Evolutionary conservation across 1,284 basidiomycete species (phyloP), one percentile per base, ranked within the genome.

Genomic region (Ustilago curta): DNA sequence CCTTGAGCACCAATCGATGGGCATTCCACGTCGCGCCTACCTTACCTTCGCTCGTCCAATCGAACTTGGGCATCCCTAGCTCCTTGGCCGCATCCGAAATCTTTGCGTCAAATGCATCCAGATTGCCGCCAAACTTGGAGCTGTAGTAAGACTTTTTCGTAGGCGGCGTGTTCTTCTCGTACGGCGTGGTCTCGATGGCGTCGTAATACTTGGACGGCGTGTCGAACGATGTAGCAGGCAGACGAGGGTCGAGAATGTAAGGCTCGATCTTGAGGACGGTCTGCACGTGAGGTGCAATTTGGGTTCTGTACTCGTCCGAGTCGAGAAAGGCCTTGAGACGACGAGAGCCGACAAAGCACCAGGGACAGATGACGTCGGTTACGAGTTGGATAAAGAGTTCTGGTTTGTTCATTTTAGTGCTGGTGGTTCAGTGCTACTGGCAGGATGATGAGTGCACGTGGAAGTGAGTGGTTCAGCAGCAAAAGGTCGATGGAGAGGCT

Each of bases 51-150:
- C 61, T 71, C 8, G 45, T 54, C 71, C 75, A 79, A 29, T 68
- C 62, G 39, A 79, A 79, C 2, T 19, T 37, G 0, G 66, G 65
- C 59, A 79, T 59, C 8, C 53, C 60, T 5, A 79, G 27, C 45
- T 74, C 72, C 1, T 44, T 18, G 0, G 68, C 75, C 4, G 75
- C 71, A 7, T 29, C 47, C 8, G 59, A 51, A 53, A 77, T 79
- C 68, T 77, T 77, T 12, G 58, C 49, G 25, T 79, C 74, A 45
- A 79, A 79, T 3, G 77, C 75, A 52, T 79, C 77, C 7, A 79
- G 52, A 16, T 54, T 57, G 1, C 44, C 58, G 8, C 70, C 75
- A 27, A 76, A 71, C 67, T 77, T 79, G 42, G 62, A 63, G 1
- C 35, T 29, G 50, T 79, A 76, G 65, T 79, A 79, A 32, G 64